Percentiles rank a stretch among this genome's conserved stretches.
Evolutionary conservation across 495 filamentous ascomycete genomes (phyloP).

Genomic region (Aspergillus avenaceus): DNA sequence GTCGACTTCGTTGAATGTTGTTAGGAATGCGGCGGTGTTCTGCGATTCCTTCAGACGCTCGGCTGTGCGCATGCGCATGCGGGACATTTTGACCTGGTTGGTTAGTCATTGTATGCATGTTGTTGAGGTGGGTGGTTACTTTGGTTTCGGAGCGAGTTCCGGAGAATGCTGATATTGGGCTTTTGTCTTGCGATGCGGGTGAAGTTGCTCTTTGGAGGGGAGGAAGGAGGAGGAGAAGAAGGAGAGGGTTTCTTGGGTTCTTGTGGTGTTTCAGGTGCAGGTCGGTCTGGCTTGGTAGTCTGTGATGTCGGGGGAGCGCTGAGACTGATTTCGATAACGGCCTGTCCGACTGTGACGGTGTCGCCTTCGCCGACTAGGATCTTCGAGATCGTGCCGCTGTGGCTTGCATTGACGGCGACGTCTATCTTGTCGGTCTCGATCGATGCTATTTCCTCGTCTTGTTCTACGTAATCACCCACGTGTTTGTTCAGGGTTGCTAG

Average conservation of each 20-base stretch:
- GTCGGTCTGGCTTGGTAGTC: no score
- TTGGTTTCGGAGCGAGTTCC: slow-evolving; percentile 76
- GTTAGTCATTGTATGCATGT: not conserved
- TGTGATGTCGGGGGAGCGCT: no score
- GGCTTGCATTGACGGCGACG: slow-evolving; percentile 80
- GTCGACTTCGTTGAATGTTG: slow-evolving; percentile 93
- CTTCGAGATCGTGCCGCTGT: slow-evolving; percentile 76
- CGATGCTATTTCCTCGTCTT: slow-evolving; percentile 87
- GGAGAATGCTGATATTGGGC: slow-evolving; percentile 14
- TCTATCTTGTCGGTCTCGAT: slow-evolving; percentile 97
- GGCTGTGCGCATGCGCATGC: slow-evolving; percentile 4
- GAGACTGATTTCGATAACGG: slow-evolving; percentile 59
- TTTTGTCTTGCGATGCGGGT: slow-evolving; percentile 7
- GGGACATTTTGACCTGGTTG: slow-evolving; percentile 7
- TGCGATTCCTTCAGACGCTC: slow-evolving; percentile 7
- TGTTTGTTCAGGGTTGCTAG: slow-evolving; percentile 81
- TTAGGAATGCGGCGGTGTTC: slow-evolving; percentile 63
- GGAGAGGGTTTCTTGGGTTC: not conserved
- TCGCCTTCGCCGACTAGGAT: slow-evolving; percentile 83
- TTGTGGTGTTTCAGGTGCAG: no score
- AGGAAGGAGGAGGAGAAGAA: not conserved
- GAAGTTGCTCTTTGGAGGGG: slow-evolving; percentile 19
- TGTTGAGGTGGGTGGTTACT: slow-evolving; percentile 33
- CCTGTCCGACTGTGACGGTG: slow-evolving; percentile 82
- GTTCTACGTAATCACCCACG: slow-evolving; percentile 79